Percentiles rank a stretch among this genome's conserved stretches.
Conservation (phyloP, 768 basidiomycete species). For the Pleurotus citrinopileatus region DNA sequence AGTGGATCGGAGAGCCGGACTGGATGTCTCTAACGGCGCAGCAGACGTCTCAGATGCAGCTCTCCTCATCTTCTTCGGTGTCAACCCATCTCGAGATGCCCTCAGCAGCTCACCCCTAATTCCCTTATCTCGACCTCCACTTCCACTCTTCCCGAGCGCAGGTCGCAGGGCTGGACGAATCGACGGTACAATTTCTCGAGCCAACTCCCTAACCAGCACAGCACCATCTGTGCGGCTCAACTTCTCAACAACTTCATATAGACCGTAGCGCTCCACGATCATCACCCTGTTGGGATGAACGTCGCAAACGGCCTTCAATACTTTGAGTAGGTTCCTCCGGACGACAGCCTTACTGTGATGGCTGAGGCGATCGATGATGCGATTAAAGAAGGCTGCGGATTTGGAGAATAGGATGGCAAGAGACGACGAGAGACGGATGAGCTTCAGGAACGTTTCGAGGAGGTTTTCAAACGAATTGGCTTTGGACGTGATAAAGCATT, state of each 20-base stretch:
- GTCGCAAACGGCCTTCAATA: constrained; percentile 85
- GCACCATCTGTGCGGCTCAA: constrained; percentile 86
- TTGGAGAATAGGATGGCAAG: constrained; percentile 78
- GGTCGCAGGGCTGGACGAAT: constrained; percentile 72
- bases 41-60: constrained; percentile 68
- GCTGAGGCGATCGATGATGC: constrained; percentile 78
- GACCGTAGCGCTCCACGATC: constrained; percentile 78
- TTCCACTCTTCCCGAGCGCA: constrained; percentile 23
- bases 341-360: constrained; percentile 80
- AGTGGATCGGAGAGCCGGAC: constrained; percentile 1
- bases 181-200: constrained; percentile 79
- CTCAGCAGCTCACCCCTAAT: constrained; percentile 12
- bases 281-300: constrained; percentile 82
- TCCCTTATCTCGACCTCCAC: constrained; percentile 15
- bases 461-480: constrained; percentile 90
- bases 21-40: constrained; percentile 15
- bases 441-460: constrained; percentile 90
- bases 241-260: constrained; percentile 76
- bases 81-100: constrained; percentile 31
- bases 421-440: constrained; percentile 73
- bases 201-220: constrained; percentile 86
- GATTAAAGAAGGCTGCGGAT: constrained; percentile 78
- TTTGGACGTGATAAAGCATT: constrained; percentile 82
- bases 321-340: constrained; percentile 83
- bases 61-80: constrained; percentile 63